Evolutionary conservation across 192 early-diverging fungal genomes (phyloP), one percentile per base, ranked within the genome.

Genomic region (Backusella morwellensis): DNA sequence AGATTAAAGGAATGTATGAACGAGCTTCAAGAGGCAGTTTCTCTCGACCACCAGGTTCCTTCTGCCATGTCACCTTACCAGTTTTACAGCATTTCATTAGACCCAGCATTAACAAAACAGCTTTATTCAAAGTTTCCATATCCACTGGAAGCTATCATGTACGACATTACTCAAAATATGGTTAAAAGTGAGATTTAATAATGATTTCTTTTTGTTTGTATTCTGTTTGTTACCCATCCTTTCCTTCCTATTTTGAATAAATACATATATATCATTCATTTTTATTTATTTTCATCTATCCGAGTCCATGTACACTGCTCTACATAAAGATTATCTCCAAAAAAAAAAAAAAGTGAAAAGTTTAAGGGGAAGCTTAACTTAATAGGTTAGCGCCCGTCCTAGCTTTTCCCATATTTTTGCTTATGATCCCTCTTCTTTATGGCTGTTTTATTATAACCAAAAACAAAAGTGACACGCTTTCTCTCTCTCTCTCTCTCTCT

Each of bases 101-200:
- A 40, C 70, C 23, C 70, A 47, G 40, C 29, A 21, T 72, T 44
- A 44, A 40, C 42, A 34, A 72, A 15, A 32, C 40, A 72, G 23
- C 40, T 50, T 32, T 72, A 72, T 50, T 3, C 26, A 72, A 72
- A 50, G 6, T 72, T 42, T 11, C 70, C 70, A 34, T 50, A 44
- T 32, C 70, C 70, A 47, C 6, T 26, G 6, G 70, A 72, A 50
- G 70, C 70, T 4, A 29, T 72, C 26, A 72, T 72, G 70, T 72
- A 72, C 29, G 70, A 72, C 7, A 72, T 72, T 34, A 50, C 56
- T 29, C 56, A 63, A 63, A 63, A 14, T 63, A 14, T 63, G 56
- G 56, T 63, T 8, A 63, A 63, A 29, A 63, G 26, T 26, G 56
- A 63, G 12, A 11, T 63, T 63, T 63, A 29, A 63, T 29, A 14